phyloP scores from a whole-genome alignment of 805 yeast species.

The Ogataea chonburiensis region DNA sequence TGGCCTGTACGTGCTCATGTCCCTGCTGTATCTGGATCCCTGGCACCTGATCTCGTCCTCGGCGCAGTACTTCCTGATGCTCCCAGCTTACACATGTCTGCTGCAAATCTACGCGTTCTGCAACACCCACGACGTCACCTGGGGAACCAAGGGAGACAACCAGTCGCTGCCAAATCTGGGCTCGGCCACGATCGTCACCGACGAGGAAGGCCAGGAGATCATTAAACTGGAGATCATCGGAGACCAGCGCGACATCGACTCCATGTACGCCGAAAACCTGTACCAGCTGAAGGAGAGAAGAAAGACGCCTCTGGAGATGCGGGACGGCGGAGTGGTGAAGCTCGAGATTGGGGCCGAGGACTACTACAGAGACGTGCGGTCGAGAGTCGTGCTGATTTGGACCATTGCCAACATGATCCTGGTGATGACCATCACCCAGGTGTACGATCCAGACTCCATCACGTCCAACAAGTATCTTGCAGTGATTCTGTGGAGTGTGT shows the following conservation, averaged over 20 bases:
- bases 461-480: conserved; percentile 72
- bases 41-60: conserved; percentile 94
- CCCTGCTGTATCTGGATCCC: conserved; percentile 86
- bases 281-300: conserved; percentile 71
- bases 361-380: conserved; percentile 91
- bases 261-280: conserved; percentile 73
- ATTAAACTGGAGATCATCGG: conserved; percentile 75
- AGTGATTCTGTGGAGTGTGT: conserved; percentile 90
- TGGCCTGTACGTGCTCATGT: conserved; percentile 81
- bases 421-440: conserved; percentile 85
- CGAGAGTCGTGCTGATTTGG: conserved; percentile 96
- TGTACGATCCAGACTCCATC: conserved; percentile 66
- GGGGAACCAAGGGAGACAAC: conserved; percentile 98
- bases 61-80: conserved; percentile 79
- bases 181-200: conserved; percentile 76
- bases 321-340: conserved; percentile 39
- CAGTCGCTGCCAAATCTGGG: conserved; percentile 68
- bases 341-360: conserved; percentile 59
- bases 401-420: conserved; percentile 76
- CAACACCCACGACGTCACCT: conserved; percentile 95
- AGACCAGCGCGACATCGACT: conserved; percentile 74
- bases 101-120: conserved; percentile 95
- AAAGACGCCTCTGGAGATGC: conserved; percentile 52
- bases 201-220: conserved; percentile 79
- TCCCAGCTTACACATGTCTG: conserved; percentile 91